Evolutionary conservation across 768 basidiomycete species (phyloP).

Genomic region (Mycena alexandri): DNA sequence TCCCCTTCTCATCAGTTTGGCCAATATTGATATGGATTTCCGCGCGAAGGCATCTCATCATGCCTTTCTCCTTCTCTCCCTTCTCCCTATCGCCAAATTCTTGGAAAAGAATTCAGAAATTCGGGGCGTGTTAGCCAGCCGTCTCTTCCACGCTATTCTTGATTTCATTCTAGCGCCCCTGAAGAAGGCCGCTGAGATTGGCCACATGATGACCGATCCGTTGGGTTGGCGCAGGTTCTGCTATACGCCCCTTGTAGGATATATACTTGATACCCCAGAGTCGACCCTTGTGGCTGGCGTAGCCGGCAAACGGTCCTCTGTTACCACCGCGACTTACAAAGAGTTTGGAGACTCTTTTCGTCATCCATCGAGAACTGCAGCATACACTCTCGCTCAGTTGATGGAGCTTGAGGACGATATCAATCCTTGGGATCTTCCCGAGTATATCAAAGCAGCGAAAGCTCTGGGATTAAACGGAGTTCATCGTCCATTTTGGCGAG

Average conservation of each 20-base stretch:
- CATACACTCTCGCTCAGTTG: no score
- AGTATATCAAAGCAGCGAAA: no score
- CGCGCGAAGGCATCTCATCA: conserved; percentile 33
- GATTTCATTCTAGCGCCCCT: conserved; percentile 36
- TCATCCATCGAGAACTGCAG: not conserved
- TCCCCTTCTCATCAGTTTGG: conserved; percentile 34
- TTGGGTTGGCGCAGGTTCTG: conserved; percentile 34
- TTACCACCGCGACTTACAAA: not conserved
- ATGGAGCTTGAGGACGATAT: no score
- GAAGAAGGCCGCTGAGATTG: conserved; percentile 36
- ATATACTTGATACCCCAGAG: not conserved
- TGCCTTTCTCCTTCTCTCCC: conserved; percentile 36
- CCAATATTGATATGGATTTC: conserved; percentile 34
- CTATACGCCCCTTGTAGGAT: conserved; percentile 34
- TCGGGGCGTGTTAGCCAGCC: conserved; percentile 28
- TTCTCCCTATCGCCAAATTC: conserved; percentile 43
- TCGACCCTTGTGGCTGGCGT: not conserved
- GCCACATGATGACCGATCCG: conserved; percentile 40
- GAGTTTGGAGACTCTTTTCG: not conserved
- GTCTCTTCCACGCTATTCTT: conserved; percentile 36
- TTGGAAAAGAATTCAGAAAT: conserved; percentile 27
- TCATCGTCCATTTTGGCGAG: not conserved
- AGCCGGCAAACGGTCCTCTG: not conserved
- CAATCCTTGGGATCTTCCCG: no score
- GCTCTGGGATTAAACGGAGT: not conserved